These are phyloP conservation scores for Melampsora abietis-canadensis DNA, from an alignment of 1,284 basidiomycete genomes.

Conservation along the genomic window DNA sequence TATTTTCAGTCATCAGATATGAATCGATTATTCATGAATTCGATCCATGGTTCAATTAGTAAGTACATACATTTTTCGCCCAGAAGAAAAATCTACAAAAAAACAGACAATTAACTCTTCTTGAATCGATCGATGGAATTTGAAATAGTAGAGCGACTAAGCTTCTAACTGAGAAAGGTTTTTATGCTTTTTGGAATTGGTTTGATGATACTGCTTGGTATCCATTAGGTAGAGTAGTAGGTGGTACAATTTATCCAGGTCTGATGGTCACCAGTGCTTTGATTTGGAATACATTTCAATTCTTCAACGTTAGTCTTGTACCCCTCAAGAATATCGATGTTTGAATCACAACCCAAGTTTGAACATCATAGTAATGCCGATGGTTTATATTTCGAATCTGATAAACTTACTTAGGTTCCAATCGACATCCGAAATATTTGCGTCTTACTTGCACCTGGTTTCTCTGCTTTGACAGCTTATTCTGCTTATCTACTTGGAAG, in stretches of 20 bases:
- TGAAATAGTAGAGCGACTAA: conserved; percentile 73
- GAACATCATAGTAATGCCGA: too few relatives aligned
- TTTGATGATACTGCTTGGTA: conserved; percentile 95
- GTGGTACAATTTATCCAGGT: conserved; percentile 93
- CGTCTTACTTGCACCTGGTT: conserved; percentile 92
- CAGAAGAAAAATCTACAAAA: too few relatives aligned
- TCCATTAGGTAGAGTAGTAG: conserved; percentile 93
- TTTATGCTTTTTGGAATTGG: conserved; percentile 99
- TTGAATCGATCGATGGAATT: neutral
- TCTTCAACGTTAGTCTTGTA: conserved; percentile 26
- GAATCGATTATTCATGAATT: conserved; percentile 99
- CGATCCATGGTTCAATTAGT: conserved; percentile 98
- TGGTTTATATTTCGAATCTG: too few relatives aligned
- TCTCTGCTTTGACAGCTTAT: conserved; percentile 93
- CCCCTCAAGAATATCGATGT: too few relatives aligned
- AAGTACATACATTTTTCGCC: too few relatives aligned
- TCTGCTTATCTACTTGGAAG: conserved; percentile 81
- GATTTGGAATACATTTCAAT: conserved; percentile 40
- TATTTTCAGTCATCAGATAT: conserved; percentile 96
- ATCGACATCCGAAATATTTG: conserved; percentile 97
- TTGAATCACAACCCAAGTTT: too few relatives aligned
- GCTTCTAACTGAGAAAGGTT: conserved; percentile 83
- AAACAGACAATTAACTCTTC: too few relatives aligned
- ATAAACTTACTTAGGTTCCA: conserved; percentile 66
- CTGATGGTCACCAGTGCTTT: conserved; percentile 43